Base-by-base conservation (phyloP, 176 grass and related monocot species). In the Otatea glauca region DNA sequence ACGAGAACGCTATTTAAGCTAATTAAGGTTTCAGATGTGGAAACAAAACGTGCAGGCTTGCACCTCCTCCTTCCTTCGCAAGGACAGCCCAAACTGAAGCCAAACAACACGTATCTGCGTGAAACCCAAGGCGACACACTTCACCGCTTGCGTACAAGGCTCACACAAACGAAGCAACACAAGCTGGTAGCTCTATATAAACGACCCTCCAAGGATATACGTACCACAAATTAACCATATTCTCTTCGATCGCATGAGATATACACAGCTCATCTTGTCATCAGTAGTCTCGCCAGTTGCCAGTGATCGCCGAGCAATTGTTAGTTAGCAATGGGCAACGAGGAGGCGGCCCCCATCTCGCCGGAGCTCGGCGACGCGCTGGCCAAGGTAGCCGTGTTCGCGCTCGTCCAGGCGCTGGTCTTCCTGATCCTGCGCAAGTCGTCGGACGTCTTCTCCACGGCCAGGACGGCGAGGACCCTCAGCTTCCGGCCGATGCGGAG, bases 371-470 rank as follows among this genome's bases (percentile, higher is more conserved):
- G 66, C 58, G 76, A n/a, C 44, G 77, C 72, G 76, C 80, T 88
- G 82, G 78, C 29, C 1, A 90, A 93, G 88, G 81, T 88, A 59
- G 91, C 65, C 68, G 77, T 91, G 68, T 93, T 93, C 80, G 63
- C 35, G 71, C 7, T 91, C 11, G 85, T 93, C 12, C 91, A 93
- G 82, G 91, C 81, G 73, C 78, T 93, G 71, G 88, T 93, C 5
- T 93, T 88, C 80, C 82, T 91, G 1, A 82, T 91, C 55, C 81
- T 93, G 23, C 86, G 81, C 85, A 88, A 85, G 70, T 91, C 88
- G 0, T 90, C 91, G 0, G 81, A 60, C 74, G 13, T 93, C 69
- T 93, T 93, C 84, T 68, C 88, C 65, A 68, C 75, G 66, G 88
- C 23, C 64, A 51, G 4, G 32, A 6, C 24, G 50, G 10, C 35